A percentile compares a stretch with the other conserved stretches of the same genome.
Conservation (phyloP, 306 rosid species). For the Prunus armeniaca region DNA sequence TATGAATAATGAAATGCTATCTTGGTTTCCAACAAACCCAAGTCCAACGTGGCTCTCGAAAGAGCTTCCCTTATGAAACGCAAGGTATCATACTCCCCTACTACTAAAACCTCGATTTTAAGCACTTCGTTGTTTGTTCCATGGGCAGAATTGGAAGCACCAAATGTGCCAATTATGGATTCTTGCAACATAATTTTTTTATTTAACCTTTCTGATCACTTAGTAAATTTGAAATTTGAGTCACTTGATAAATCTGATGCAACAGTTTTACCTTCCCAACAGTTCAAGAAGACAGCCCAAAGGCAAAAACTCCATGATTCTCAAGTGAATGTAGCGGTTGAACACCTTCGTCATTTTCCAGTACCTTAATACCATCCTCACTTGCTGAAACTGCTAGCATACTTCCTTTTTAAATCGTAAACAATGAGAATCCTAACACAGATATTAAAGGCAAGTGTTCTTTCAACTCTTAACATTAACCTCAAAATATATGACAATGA, state of each 20-base stretch:
- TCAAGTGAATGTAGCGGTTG: neutral
- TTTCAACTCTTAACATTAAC: neutral
- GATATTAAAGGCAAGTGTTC: neutral
- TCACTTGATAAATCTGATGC: neutral
- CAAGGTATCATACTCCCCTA: too few relatives aligned
- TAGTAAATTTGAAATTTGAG: neutral
- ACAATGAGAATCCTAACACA: slow-evolving; percentile 34
- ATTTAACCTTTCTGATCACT: neutral
- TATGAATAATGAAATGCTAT: too few relatives aligned
- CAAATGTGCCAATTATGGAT: neutral
- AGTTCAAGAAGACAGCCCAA: neutral
- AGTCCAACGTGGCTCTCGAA: too few relatives aligned
- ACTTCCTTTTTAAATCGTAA: slow-evolving; percentile 44
- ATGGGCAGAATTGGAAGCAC: slow-evolving; percentile 4
- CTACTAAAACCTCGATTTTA: too few relatives aligned
- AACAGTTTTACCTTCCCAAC: neutral
- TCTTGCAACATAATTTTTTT: slow-evolving; percentile 6
- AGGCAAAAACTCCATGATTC: neutral
- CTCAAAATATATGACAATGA: neutral
- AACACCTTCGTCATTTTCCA: slow-evolving; percentile 22
- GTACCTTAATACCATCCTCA: slow-evolving; percentile 41
- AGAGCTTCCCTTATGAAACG: too few relatives aligned
- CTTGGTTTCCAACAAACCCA: too few relatives aligned
- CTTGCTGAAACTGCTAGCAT: slow-evolving; percentile 45
- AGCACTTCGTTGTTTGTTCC: neutral